Conservation (phyloP, 345 rosid genomes). For the Mallotus nudiflorus region DNA sequence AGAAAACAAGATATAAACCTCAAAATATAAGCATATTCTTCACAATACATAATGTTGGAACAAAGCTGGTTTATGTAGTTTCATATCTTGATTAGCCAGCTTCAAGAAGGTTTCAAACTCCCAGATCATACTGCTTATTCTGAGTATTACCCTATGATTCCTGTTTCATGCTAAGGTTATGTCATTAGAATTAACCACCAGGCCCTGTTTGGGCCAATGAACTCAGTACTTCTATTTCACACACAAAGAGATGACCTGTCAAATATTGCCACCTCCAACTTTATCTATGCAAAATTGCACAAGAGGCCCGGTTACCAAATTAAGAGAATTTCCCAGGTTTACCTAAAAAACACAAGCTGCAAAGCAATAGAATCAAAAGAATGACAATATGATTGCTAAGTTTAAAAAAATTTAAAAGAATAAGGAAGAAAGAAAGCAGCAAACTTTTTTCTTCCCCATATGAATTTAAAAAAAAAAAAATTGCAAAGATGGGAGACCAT, state of each 20-base stretch:
- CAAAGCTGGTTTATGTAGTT: neutral
- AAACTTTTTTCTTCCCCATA: neutral
- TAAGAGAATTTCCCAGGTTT: neutral
- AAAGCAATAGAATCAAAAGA: neutral
- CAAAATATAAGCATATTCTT: neutral
- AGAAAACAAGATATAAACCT: neutral
- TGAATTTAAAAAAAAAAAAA: neutral
- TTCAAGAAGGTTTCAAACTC: neutral
- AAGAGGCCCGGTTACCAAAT: neutral
- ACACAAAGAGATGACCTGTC: too few species aligned
- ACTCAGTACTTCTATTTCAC: neutral
- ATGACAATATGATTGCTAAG: neutral
- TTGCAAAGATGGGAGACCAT: neutral
- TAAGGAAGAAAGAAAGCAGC: neutral
- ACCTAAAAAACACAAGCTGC: neutral
- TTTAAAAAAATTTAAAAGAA: too few species aligned
- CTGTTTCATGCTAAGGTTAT: neutral
- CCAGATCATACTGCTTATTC: neutral
- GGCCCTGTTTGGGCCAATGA: neutral
- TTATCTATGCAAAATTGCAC: too few species aligned
- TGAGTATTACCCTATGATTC: neutral
- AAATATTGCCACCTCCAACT: too few species aligned
- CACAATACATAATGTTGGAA: neutral
- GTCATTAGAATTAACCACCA: too few species aligned
- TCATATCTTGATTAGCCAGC: neutral